Evolutionary conservation across 306 rosid species (phyloP).

Genomic region (Clitoria ternatea): DNA sequence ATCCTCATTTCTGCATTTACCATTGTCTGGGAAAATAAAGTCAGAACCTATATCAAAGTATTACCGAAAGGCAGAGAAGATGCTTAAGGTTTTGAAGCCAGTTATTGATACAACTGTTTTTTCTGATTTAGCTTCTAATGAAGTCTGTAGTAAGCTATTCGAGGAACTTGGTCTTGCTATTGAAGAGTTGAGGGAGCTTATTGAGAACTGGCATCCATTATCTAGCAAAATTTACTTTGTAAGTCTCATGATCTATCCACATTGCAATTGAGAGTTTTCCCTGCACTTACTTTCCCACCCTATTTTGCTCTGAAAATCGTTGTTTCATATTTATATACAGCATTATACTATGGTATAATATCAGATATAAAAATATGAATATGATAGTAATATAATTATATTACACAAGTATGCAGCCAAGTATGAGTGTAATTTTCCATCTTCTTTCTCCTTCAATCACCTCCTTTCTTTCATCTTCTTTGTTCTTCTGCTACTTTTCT

Average conservation of each 20-base stretch:
- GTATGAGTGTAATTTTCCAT: not conserved
- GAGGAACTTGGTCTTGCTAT: constrained; percentile 54
- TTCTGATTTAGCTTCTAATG: constrained; percentile 56
- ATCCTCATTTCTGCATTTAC: constrained; percentile 52
- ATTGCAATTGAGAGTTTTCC: not conserved
- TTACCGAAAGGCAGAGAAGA: constrained; percentile 53
- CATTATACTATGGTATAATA: not conserved
- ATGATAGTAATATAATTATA: not conserved
- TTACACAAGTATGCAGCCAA: not conserved
- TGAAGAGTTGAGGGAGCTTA: constrained; percentile 57
- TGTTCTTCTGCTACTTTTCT: not conserved
- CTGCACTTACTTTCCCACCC: not conserved
- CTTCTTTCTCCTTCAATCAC: not conserved
- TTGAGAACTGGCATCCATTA: constrained; percentile 58
- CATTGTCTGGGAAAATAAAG: constrained; percentile 48
- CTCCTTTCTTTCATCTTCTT: not conserved
- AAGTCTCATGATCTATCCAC: constrained; percentile 31
- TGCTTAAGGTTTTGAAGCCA: constrained; percentile 57
- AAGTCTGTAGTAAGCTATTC: constrained; percentile 42
- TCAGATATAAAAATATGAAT: not conserved
- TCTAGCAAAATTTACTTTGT: constrained; percentile 79
- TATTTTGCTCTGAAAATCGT: not conserved
- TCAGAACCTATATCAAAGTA: constrained; percentile 53
- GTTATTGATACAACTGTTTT: constrained; percentile 49
- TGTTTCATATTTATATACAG: not conserved